These are phyloP conservation scores for Penicillium italicum DNA, from an alignment of 2,329 filamentous ascomycete species.

Conservation along the genomic window DNA sequence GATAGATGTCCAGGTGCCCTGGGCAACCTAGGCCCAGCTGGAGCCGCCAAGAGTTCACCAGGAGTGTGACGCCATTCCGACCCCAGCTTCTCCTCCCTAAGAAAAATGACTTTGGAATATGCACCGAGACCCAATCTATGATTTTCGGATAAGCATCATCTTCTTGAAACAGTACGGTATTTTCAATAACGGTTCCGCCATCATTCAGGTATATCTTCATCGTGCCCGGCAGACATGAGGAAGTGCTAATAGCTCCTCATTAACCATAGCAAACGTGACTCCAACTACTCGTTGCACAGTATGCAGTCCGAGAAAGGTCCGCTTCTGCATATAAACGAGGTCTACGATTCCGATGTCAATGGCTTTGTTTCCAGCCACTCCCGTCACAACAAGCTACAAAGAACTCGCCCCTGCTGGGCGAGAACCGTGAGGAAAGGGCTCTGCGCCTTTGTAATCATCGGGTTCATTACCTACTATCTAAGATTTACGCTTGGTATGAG, in stretches of 20 bases:
- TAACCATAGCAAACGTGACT: slow-evolving; percentile 6
- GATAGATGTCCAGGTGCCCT: no score
- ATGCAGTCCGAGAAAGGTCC: slow-evolving; percentile 9
- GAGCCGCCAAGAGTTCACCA: not conserved
- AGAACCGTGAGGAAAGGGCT: slow-evolving; percentile 4
- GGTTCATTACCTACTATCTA: slow-evolving; percentile 10
- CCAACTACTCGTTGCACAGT: slow-evolving; percentile 1
- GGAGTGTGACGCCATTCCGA: slow-evolving; percentile 2
- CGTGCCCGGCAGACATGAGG: not conserved
- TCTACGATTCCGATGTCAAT: not conserved
- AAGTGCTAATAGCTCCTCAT: slow-evolving; percentile 10
- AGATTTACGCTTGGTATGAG: slow-evolving; percentile 5
- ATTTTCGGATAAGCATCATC: not conserved
- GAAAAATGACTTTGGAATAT: not conserved
- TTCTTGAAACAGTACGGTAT: not conserved
- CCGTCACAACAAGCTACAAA: slow-evolving; percentile 2
- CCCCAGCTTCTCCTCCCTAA: slow-evolving; percentile 1
- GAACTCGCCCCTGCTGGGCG: slow-evolving; percentile 7
- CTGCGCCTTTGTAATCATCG: slow-evolving; percentile 5
- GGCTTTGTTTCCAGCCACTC: slow-evolving; percentile 1
- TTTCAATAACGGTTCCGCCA: not conserved
- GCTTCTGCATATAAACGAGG: slow-evolving; percentile 1
- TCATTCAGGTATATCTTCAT: not conserved
- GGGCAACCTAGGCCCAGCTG: not conserved
- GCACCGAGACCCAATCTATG: not conserved